These are phyloP conservation scores for Chalciporus sp. DNA, from an alignment of 1,284 basidiomycete genomes.

Conservation along the genomic window DNA sequence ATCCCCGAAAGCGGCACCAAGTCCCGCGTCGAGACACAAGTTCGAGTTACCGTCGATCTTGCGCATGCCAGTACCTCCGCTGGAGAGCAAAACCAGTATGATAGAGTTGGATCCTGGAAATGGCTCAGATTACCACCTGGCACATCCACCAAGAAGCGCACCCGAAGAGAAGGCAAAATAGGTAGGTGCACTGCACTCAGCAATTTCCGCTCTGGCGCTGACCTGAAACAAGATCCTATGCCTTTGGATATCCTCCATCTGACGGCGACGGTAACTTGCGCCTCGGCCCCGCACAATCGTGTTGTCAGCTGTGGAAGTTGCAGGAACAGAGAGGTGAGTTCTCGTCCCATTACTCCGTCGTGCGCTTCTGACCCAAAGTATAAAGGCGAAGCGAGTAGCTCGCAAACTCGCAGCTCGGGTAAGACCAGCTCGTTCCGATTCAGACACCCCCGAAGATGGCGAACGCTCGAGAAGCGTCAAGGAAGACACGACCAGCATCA, in stretches of 20 bases:
- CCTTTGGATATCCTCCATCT: slow-evolving; percentile 75
- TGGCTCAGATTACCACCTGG: slow-evolving; percentile 79
- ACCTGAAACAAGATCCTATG: slow-evolving; percentile 58
- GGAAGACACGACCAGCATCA: slow-evolving; percentile 82
- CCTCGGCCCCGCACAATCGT: slow-evolving; percentile 75
- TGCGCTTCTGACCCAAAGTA: slow-evolving; percentile 11
- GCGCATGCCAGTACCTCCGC: slow-evolving; percentile 66
- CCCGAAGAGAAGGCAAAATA: slow-evolving; percentile 85
- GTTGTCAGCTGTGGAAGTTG: slow-evolving; percentile 86
- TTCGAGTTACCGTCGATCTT: slow-evolving; percentile 78
- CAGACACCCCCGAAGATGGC: slow-evolving; percentile 64
- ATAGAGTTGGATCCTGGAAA: slow-evolving; percentile 81
- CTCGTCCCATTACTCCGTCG: slow-evolving; percentile 1
- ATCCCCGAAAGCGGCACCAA: slow-evolving; percentile 87
- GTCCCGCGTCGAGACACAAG: slow-evolving; percentile 92
- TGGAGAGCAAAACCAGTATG: slow-evolving; percentile 61
- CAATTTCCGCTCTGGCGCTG: slow-evolving; percentile 18
- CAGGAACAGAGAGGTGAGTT: slow-evolving; percentile 76
- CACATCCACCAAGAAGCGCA: slow-evolving; percentile 80
- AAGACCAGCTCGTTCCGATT: slow-evolving; percentile 74
- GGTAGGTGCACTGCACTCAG: slow-evolving; percentile 45
- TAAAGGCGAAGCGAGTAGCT: slow-evolving; percentile 83
- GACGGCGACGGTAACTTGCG: slow-evolving; percentile 67
- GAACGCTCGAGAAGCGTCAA: slow-evolving; percentile 47
- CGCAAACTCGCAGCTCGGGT: slow-evolving; percentile 83